These are phyloP conservation scores for Parasitella parasitica DNA, from an alignment of 371 early-diverging fungal genomes.

Conservation along the genomic window DNA sequence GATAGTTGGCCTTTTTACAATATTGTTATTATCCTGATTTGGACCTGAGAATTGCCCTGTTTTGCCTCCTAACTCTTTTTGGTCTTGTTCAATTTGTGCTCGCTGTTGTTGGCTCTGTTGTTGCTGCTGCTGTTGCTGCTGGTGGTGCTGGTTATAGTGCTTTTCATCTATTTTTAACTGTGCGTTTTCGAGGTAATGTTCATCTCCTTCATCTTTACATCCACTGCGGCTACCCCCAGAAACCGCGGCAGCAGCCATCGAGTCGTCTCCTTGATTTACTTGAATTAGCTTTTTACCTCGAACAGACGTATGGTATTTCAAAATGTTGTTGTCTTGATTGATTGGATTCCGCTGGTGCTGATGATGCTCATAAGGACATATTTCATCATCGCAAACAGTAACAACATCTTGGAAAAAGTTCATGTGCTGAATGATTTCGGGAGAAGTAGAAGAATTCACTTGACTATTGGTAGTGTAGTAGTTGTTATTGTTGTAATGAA, in stretches of 20 bases:
- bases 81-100: background rate
- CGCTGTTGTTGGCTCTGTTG: background rate
- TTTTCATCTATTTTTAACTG: constrained; percentile 1
- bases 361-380: background rate
- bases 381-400: constrained; percentile 14
- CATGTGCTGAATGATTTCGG: constrained; percentile 20
- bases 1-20: background rate
- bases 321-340: background rate
- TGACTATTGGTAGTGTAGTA: background rate
- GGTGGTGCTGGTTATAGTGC: constrained; percentile 6
- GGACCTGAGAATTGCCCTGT: background rate
- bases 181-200: background rate
- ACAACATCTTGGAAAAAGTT: constrained; percentile 40
- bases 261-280: background rate
- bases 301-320: constrained; percentile 37
- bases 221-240: background rate
- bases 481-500: background rate
- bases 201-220: background rate
- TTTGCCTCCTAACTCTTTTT: background rate
- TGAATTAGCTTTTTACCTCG: constrained; percentile 24
- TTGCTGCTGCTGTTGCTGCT: constrained; percentile 9
- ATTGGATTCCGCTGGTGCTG: background rate
- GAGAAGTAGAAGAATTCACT: constrained; percentile 6
- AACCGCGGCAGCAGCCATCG: background rate
- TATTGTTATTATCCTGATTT: background rate